A percentile compares a stretch with the other conserved stretches of the same genome.
Evolutionary conservation across 1,284 basidiomycete species (phyloP).

Genomic region (Cutaneotrichosporon spelunceum): DNA sequence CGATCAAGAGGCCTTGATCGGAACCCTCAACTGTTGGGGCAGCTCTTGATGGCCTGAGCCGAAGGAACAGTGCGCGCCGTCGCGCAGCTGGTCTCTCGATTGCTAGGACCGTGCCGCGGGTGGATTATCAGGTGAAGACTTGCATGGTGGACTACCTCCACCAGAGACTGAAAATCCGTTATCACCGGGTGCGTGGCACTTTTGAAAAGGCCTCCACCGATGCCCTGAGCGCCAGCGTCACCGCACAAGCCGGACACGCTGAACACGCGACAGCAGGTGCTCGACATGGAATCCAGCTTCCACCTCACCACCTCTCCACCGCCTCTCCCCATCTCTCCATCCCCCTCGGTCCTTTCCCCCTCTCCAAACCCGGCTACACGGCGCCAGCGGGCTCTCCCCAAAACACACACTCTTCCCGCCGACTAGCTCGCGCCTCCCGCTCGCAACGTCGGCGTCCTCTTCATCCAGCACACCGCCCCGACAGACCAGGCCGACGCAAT

Average conservation of each 20-base stretch:
- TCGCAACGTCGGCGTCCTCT: slow-evolving; percentile 7
- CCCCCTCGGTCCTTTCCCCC: neutral
- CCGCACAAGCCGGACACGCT: neutral
- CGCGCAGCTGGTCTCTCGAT: too few species aligned
- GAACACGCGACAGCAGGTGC: neutral
- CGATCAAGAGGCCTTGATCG: too few species aligned
- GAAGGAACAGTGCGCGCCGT: too few species aligned
- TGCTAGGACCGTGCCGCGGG: too few species aligned
- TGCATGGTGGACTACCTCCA: slow-evolving; percentile 3
- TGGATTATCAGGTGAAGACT: too few species aligned
- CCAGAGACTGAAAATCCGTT: neutral
- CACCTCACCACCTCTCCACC: neutral
- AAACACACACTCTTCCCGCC: neutral
- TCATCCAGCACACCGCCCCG: neutral
- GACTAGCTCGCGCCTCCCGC: slow-evolving; percentile 6
- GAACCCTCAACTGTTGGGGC: too few species aligned
- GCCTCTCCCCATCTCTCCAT: neutral
- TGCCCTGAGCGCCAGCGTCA: slow-evolving; percentile 3
- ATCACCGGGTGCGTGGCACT: neutral
- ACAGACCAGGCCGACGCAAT: slow-evolving; percentile 26
- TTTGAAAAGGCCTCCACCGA: neutral
- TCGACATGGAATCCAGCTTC: neutral
- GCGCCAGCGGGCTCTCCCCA: neutral
- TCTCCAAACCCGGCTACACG: neutral
- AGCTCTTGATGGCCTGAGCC: too few species aligned